Base-by-base conservation (phyloP, 2,329 filamentous ascomycete genomes). In the Acrocalymma vagum region DNA sequence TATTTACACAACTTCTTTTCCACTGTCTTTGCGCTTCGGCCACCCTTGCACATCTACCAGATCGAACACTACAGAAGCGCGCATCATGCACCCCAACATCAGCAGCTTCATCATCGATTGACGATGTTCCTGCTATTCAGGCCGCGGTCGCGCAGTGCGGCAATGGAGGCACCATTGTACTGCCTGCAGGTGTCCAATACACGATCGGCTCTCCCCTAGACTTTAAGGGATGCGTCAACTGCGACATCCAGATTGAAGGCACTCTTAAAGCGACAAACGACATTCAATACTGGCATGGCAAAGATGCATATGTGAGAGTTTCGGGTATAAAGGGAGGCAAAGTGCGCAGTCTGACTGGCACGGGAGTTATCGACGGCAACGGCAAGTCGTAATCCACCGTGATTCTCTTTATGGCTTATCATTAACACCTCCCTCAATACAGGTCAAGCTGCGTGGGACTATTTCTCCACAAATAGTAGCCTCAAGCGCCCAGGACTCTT, bases 161-260 rank as follows among this genome's bases (percentile, higher is more conserved):
- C 8, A 61, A 65, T n/a, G 71, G 72, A 10, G 75, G 76, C 14
- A 76, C 69, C 0, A 77, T 78, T 16, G 56, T 73, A 2, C 70
- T 78, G 21, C 75, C 75, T 0, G 56, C 63, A 0, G 69, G 63
- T 6, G 62, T 53, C 3, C 73, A 69, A 2, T 78, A 77, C 51
- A 66, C 65, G 36, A 55, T 78, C 20, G 70, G 71, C 38, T 72
- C 70, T 14, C 63, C 66, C 0, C 60, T 78, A 6, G 61, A 70
- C 29, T 72, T 78, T 25, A 52, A 38, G 2, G 71, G 67, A 3
- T 78, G 75, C 51, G 47, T 48, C 2, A 65, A 61, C 15, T 78
- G 76, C 48, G 71, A 74, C 26, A 62, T 78, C 32, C 72, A 78
- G 43, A 56, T 78, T 4, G 75, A 78, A 43, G 75, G 75, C 0